Conservation (phyloP, 228 moss, liverwort and hornwort species). For the Sphagnum fallax region DNA sequence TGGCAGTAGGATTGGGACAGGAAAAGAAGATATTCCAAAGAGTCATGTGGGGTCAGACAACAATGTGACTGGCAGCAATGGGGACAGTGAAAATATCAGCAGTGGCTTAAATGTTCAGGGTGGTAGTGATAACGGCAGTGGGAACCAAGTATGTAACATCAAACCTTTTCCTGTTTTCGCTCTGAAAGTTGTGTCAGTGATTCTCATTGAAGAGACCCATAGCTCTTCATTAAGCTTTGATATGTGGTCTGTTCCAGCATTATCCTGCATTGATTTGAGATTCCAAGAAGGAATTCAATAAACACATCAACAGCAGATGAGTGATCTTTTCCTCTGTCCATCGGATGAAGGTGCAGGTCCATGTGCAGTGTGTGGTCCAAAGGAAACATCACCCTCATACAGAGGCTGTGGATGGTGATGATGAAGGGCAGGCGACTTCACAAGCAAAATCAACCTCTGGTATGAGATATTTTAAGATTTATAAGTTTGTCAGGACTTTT, state of each 20-base stretch:
- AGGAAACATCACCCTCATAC: constrained; percentile 11
- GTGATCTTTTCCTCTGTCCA: neutral
- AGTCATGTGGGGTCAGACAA: constrained; percentile 44
- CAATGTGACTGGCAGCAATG: constrained; percentile 50
- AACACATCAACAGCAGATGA: neutral
- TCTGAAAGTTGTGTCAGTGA: neutral
- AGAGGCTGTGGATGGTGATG: constrained; percentile 35
- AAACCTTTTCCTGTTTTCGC: neutral
- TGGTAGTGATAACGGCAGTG: constrained; percentile 91
- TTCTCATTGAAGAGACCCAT: neutral
- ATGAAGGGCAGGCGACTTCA: constrained; percentile 52
- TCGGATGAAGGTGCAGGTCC: constrained; percentile 13
- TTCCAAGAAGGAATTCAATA: neutral
- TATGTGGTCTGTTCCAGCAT: neutral
- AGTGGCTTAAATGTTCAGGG: constrained; percentile 67
- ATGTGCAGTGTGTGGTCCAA: constrained; percentile 31
- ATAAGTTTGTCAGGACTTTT: neutral
- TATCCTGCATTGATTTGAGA: neutral
- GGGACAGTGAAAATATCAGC: constrained; percentile 76
- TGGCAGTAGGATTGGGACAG: constrained; percentile 67
- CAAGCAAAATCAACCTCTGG: neutral
- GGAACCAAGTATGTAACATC: constrained; percentile 59
- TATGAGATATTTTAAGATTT: neutral
- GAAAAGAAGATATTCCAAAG: constrained; percentile 41
- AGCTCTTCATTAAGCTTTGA: too few species aligned